Conservation (phyloP, 2,329 filamentous ascomycete genomes). For the Aureobasidium sp. region DNA sequence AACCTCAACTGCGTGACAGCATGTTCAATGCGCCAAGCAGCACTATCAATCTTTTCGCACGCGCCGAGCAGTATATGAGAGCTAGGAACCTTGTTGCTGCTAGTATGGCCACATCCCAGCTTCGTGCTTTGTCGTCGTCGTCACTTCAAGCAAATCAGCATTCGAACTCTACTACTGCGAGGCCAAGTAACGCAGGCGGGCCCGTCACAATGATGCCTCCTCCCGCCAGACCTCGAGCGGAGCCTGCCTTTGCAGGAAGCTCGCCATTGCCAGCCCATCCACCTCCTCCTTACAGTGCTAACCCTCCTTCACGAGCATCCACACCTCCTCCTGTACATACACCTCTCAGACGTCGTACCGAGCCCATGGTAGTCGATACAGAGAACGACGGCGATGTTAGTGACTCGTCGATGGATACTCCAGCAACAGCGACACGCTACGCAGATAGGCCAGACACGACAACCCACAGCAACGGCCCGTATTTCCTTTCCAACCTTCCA, state of each 20-base stretch:
- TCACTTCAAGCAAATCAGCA: background rate
- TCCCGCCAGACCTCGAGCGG: background rate
- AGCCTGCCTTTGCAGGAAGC: background rate
- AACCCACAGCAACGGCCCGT: background rate
- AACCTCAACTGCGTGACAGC: background rate
- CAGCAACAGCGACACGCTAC: background rate
- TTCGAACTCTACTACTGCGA: background rate
- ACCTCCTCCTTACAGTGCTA: conserved; percentile 5
- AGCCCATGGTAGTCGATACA: background rate
- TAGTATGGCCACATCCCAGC: background rate
- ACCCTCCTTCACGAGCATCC: background rate
- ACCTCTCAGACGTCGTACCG: background rate
- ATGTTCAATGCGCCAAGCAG: background rate
- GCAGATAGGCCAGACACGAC: background rate
- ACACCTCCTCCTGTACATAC: background rate
- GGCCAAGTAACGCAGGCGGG: background rate
- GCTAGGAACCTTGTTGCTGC: background rate
- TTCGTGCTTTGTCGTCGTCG: background rate
- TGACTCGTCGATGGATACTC: background rate
- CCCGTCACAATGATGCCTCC: background rate
- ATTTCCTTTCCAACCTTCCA: background rate
- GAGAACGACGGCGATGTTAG: conserved; percentile 9
- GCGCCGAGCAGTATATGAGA: conserved; percentile 1
- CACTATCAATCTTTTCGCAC: background rate
- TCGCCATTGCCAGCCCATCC: conserved; percentile 1